Conservation (phyloP, 768 basidiomycete genomes). For the Dacryopinax spathularia region DNA sequence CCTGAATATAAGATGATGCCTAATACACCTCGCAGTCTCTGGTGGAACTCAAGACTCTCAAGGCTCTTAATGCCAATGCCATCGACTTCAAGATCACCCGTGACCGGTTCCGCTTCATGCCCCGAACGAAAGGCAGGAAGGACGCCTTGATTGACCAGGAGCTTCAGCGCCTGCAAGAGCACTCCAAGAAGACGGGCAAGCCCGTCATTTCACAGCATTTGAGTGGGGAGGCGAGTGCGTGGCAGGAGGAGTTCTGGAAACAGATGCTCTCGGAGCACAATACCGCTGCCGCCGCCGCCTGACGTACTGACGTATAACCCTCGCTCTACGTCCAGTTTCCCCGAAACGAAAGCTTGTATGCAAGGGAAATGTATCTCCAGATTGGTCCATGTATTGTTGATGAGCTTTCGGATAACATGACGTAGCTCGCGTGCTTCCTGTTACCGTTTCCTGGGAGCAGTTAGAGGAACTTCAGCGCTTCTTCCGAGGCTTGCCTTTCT, state of each 20-base stretch:
- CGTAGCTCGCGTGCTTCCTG: too few species aligned
- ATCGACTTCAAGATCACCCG: conserved; percentile 1
- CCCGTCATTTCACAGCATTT: conserved; percentile 1
- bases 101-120: neutral
- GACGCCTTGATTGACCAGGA: neutral
- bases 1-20: neutral
- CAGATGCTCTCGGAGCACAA: neutral
- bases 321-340: too few species aligned
- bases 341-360: too few species aligned
- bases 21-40: conserved; percentile 16
- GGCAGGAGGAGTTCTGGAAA: conserved; percentile 3
- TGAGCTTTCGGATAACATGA: too few species aligned
- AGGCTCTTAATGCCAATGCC: conserved; percentile 24
- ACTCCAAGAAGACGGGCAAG: neutral
- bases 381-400: too few species aligned
- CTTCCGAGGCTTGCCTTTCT: too few species aligned
- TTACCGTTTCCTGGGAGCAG: too few species aligned
- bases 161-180: neutral
- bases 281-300: neutral
- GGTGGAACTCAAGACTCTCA: conserved; percentile 46
- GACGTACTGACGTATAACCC: too few species aligned
- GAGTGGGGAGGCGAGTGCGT: neutral
- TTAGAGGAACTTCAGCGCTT: too few species aligned
- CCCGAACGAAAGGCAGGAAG: neutral
- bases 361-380: too few species aligned